Conservation (phyloP, 345 rosid species). For the Acer yangbiense region DNA sequence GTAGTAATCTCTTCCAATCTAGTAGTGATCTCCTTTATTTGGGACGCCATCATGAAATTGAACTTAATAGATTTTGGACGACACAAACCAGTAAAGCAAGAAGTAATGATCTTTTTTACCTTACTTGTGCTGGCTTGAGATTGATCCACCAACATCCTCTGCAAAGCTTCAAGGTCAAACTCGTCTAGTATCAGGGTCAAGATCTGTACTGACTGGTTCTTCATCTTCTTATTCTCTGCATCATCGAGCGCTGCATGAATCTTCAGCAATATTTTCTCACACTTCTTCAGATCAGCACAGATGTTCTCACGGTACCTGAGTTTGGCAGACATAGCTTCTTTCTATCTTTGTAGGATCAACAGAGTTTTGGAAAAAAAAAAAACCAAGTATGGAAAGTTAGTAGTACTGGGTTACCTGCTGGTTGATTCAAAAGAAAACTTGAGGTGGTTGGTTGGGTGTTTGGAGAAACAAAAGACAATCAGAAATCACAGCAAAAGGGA, state of each 20-base stretch:
- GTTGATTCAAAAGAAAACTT: no score
- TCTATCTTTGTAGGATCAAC: no score
- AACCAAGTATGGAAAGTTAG: no score
- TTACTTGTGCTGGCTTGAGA: background rate
- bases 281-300: constrained; percentile 1
- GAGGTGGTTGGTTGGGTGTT: no score
- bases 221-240: constrained; percentile 24
- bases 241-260: constrained; percentile 2
- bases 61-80: background rate
- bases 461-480: no score
- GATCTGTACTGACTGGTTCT: background rate
- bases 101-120: background rate
- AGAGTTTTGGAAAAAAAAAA: no score
- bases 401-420: no score
- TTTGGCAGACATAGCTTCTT: no score
- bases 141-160: background rate
- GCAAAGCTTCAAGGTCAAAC: constrained; percentile 8
- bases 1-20: background rate
- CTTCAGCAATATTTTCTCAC: background rate
- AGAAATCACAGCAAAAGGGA: no score
- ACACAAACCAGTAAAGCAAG: background rate
- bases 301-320: no score
- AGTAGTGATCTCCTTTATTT: background rate
- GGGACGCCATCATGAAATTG: background rate
- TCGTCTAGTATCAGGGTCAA: constrained; percentile 21